Evolutionary conservation across 768 basidiomycete genomes (phyloP).

Genomic region (Lactifluus piperatus): DNA sequence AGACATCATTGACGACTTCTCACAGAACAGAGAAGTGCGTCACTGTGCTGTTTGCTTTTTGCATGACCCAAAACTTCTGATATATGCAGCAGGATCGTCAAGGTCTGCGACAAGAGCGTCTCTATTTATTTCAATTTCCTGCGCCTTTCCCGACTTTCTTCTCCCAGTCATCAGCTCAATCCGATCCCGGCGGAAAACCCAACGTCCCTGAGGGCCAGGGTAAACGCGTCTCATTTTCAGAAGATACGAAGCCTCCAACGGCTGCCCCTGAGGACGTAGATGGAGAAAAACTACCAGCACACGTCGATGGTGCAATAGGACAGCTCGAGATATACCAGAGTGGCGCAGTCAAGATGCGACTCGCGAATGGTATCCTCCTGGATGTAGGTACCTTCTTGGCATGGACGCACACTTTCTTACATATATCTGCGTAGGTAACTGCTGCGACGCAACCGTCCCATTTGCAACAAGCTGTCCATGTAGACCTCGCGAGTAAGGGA

Average conservation of each 20-base stretch:
- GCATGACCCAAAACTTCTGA: background rate
- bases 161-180: conserved; percentile 28
- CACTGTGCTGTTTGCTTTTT: background rate
- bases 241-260: conserved; percentile 46
- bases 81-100: conserved; percentile 41
- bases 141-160: conserved; percentile 71
- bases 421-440: conserved; percentile 44
- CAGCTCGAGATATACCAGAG: conserved; percentile 79
- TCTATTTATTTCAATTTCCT: conserved; percentile 92
- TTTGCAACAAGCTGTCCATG: conserved; percentile 74
- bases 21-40: conserved; percentile 36
- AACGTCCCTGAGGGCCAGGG: conserved; percentile 14
- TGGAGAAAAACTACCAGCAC: conserved; percentile 18
- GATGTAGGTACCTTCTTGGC: conserved; percentile 47
- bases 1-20: conserved; percentile 66
- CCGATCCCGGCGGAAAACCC: conserved; percentile 20
- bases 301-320: conserved; percentile 72
- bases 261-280: conserved; percentile 25
- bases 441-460: conserved; percentile 82
- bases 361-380: conserved; percentile 72
- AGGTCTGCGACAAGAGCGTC: conserved; percentile 46
- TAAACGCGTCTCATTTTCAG: conserved; percentile 58
- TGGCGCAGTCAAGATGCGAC: conserved; percentile 79
- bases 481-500: conserved; percentile 51
- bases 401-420: background rate